Conservation (phyloP, 192 early-diverging fungal species). For the Irineochytrium annulatum region DNA sequence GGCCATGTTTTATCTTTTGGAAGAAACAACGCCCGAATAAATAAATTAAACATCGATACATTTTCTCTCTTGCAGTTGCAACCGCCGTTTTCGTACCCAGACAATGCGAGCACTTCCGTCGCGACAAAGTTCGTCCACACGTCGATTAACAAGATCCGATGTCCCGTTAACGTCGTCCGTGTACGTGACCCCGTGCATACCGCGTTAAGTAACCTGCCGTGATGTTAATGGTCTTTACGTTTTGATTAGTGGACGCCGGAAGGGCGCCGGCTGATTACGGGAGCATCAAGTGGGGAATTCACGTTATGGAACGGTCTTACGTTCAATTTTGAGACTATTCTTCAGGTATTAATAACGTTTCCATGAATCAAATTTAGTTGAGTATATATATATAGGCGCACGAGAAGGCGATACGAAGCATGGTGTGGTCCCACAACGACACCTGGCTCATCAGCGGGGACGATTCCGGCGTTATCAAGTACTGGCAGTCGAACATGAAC, state of each 20-base stretch:
- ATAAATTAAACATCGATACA: too few relatives aligned
- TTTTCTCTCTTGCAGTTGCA: conserved; percentile 54
- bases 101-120: conserved; percentile 68
- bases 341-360: conserved; percentile 55
- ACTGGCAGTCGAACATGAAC: conserved; percentile 96
- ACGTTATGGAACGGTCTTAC: conserved; percentile 96
- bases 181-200: conserved; percentile 38
- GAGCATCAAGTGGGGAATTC: conserved; percentile 89
- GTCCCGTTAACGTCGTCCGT: conserved; percentile 84
- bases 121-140: conserved; percentile 87
- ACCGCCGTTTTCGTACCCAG: conserved; percentile 63
- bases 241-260: conserved; percentile 88
- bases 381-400: conserved; percentile 64
- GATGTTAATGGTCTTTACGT: background rate
- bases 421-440: conserved; percentile 95
- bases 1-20: too few relatives aligned
- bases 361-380: conserved; percentile 1
- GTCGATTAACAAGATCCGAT: conserved; percentile 88
- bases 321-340: conserved; percentile 97
- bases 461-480: conserved; percentile 89
- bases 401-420: conserved; percentile 86
- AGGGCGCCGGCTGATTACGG: conserved; percentile 88
- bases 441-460: conserved; percentile 95
- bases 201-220: background rate
- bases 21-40: too few relatives aligned